These are phyloP conservation scores for Tubosaeta sp. DNA, from an alignment of 768 basidiomycete species.

Conservation along the genomic window DNA sequence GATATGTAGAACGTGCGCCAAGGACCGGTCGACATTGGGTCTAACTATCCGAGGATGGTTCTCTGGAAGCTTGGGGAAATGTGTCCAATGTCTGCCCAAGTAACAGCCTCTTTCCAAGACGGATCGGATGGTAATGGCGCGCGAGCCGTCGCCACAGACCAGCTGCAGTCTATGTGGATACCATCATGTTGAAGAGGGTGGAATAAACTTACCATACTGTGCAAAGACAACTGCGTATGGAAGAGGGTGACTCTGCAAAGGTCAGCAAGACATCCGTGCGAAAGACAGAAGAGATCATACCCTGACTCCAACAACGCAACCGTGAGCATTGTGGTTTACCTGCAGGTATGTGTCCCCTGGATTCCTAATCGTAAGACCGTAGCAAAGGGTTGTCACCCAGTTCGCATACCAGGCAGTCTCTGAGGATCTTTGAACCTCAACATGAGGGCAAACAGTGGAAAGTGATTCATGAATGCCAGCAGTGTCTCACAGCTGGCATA, in stretches of 20 bases:
- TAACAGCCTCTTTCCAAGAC: conserved; percentile 46
- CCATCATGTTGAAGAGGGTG: not conserved
- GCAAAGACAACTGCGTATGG: conserved; percentile 49
- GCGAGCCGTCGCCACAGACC: conserved; percentile 47
- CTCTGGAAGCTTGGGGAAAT: conserved; percentile 33
- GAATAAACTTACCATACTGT: conserved; percentile 45
- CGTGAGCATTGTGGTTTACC: conserved; percentile 24
- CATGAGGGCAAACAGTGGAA: conserved; percentile 87
- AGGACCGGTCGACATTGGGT: conserved; percentile 9
- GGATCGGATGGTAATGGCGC: conserved; percentile 55
- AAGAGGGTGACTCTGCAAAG: conserved; percentile 48
- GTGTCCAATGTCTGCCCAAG: conserved; percentile 46
- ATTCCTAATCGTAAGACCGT: not conserved
- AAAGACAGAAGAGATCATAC: conserved; percentile 4
- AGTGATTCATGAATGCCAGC: conserved; percentile 83
- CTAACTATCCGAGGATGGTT: conserved; percentile 5
- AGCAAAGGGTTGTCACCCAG: not conserved
- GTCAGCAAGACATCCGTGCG: not conserved
- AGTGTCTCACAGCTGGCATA: conserved; percentile 62
- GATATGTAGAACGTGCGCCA: conserved; percentile 22
- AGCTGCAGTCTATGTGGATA: conserved; percentile 30
- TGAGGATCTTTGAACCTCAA: conserved; percentile 78
- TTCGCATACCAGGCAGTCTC: conserved; percentile 65
- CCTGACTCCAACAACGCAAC: conserved; percentile 17
- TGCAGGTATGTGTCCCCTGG: conserved; percentile 27